These are phyloP conservation scores for Saccharum officinarum DNA, from an alignment of 176 grass and related monocot genomes.

Conservation along the genomic window DNA sequence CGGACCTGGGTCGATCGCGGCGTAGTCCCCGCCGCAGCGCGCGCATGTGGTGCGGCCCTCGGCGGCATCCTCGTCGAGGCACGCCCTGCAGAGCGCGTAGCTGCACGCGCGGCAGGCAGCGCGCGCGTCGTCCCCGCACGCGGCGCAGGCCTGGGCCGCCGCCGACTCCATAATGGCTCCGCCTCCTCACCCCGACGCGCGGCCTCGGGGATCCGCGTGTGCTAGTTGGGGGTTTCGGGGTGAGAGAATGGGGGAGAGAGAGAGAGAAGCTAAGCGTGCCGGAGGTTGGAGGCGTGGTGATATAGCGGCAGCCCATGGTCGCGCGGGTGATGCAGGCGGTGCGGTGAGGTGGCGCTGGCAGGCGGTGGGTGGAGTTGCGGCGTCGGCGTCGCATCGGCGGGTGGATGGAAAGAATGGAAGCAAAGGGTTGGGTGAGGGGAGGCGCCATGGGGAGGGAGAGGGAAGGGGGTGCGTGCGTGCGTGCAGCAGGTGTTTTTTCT, in stretches of 20 bases:
- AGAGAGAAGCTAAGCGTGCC: conserved; percentile 47
- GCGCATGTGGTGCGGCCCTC: conserved; percentile 67
- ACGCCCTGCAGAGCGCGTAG: conserved; percentile 81
- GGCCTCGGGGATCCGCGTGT: neutral
- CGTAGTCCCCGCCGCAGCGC: conserved; percentile 74
- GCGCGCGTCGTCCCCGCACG: conserved; percentile 78
- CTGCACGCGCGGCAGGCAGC: conserved; percentile 80
- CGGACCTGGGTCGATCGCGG: conserved; percentile 39
- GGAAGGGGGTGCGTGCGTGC: neutral
- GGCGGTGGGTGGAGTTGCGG: conserved; percentile 57
- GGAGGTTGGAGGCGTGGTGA: conserved; percentile 59
- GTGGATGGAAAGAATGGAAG: conserved; percentile 96
- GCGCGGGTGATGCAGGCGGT: conserved; percentile 9
- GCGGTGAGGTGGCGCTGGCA: conserved; percentile 39
- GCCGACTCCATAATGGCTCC: conserved; percentile 53
- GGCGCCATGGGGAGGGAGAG: conserved; percentile 4
- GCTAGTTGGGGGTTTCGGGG: neutral
- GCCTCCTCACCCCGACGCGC: conserved; percentile 20
- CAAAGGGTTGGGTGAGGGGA: conserved; percentile 59
- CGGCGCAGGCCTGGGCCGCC: conserved; percentile 51
- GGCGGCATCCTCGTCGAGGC: conserved; percentile 79
- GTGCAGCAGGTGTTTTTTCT: conserved; percentile 42
- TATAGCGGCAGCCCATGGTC: conserved; percentile 27
- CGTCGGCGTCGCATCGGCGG: conserved; percentile 83
- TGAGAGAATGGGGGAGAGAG: neutral